phyloP scores from a whole-genome alignment of 306 rosid species.

The Cicer chorassanicum region DNA sequence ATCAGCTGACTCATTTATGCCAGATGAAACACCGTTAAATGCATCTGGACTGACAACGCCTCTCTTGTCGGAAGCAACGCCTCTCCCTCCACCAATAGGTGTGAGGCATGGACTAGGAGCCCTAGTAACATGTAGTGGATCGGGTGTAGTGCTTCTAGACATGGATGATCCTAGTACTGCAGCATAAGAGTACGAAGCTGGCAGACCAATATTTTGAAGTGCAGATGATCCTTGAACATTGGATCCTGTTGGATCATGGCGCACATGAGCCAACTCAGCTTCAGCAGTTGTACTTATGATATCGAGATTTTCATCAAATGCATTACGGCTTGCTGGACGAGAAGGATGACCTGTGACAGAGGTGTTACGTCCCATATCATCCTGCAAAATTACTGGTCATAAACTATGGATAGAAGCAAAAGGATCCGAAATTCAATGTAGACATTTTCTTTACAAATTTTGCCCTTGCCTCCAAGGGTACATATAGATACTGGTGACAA shows the following conservation, averaged over 20 bases:
- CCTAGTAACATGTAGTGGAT: slow-evolving; percentile 82
- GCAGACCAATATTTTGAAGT: slow-evolving; percentile 63
- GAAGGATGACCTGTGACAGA: slow-evolving; percentile 70
- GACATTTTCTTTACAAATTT: no score
- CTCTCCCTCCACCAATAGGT: slow-evolving; percentile 92
- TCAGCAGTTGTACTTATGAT: slow-evolving; percentile 56
- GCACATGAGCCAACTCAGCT: slow-evolving; percentile 43
- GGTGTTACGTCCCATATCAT: slow-evolving; percentile 71
- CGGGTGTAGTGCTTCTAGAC: slow-evolving; percentile 95
- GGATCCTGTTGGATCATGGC: background rate
- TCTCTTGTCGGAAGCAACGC: slow-evolving; percentile 68
- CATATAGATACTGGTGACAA: background rate
- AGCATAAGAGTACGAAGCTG: slow-evolving; percentile 78
- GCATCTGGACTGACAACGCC: slow-evolving; percentile 66
- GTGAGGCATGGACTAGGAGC: slow-evolving; percentile 94
- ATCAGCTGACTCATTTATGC: slow-evolving; percentile 70
- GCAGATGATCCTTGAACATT: slow-evolving; percentile 57
- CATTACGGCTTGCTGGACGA: slow-evolving; percentile 89
- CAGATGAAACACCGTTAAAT: slow-evolving; percentile 62
- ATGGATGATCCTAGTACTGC: slow-evolving; percentile 85
- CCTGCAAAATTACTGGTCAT: slow-evolving; percentile 59
- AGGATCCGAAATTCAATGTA: no score
- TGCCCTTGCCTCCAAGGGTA: no score
- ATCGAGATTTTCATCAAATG: slow-evolving; percentile 84
- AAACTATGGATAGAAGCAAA: slow-evolving; percentile 15